Base-by-base conservation (phyloP, 2,329 filamentous ascomycete species). In the Trichoderma harzianum region DNA sequence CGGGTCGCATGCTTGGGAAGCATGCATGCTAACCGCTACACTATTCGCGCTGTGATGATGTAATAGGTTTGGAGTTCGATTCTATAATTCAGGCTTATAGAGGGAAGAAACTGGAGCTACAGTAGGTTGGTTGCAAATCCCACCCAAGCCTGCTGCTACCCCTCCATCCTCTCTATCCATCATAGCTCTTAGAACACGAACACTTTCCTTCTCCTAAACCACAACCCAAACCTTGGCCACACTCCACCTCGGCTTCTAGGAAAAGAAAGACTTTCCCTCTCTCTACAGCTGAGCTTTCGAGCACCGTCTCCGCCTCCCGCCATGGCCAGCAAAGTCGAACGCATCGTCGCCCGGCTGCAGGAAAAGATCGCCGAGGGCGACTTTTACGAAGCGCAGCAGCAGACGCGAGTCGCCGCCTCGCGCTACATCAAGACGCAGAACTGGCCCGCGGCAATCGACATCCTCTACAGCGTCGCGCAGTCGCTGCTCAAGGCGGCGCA, bases 311-410 rank as follows among this genome's bases (percentile, higher is more conserved):
- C 34, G n/a, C 51, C 47, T 43, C 36, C 64, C 72, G 75, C 51
- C 72, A 83, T 83, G 82, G 80, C 82, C 67, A 82, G 75, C 77
- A 83, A 83, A 74, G 82, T 82, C 75, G 80, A 83, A 57, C 80
- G 80, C 60, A 90, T 90, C 81, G 88, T 90, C 76, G 80, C 85
- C 71, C 86, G 88, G 30, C 91, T 98, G 81, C 93, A 95, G 84
- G 87, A 92, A 82, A 95, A 94, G 82, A 97, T 97, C 82, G 87
- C 90, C 76, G 94, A 97, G 82, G 95, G 95, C 78, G 92, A 96
- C 80, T 98, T 90, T 87, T 99, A 99, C 85, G 96, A 99, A 88
- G 96, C 96, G 72, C 95, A 98, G 84, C 96, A 99, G 83, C 96
- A 99, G 85, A 93, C 97, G 76, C 94, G 96, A 74, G 95, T 98